phyloP scores from a whole-genome alignment of 2,329 filamentous ascomycete species.

The Curvularia eragrostidis region DNA sequence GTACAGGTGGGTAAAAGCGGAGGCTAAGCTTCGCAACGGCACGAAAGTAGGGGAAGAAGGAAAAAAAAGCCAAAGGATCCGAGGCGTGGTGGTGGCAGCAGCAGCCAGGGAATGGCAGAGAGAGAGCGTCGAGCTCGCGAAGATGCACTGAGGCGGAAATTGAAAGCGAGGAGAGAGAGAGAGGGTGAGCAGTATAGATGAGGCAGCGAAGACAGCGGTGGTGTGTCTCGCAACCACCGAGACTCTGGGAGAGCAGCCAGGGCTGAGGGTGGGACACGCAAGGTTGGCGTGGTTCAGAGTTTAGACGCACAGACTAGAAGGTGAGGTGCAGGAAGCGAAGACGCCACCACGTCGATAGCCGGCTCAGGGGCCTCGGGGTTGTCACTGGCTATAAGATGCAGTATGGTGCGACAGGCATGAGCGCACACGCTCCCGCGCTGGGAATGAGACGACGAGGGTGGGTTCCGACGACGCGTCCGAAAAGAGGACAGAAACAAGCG shows the following conservation, averaged over 20 bases:
- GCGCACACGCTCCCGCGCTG: constrained; percentile 39
- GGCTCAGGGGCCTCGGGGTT: constrained; percentile 29
- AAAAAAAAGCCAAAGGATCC: constrained; percentile 13
- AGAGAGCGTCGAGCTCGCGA: constrained; percentile 41
- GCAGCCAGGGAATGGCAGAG: constrained; percentile 20
- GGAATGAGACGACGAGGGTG: constrained; percentile 32
- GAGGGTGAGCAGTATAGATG: constrained; percentile 24
- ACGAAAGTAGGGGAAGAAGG: constrained; percentile 26
- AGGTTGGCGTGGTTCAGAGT: constrained; percentile 26
- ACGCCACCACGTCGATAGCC: constrained; percentile 31
- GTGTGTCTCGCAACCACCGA: constrained; percentile 34
- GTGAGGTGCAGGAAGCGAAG: constrained; percentile 33
- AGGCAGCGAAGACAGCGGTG: constrained; percentile 20
- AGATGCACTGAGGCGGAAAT: constrained; percentile 21
- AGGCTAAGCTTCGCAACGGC: constrained; percentile 23
- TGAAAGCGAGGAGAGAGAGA: constrained; percentile 18
- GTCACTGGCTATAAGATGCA: constrained; percentile 28
- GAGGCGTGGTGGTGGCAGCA: constrained; percentile 19
- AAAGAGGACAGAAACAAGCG: not conserved
- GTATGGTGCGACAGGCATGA: constrained; percentile 42
- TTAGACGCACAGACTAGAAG: constrained; percentile 31
- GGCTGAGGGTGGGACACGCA: constrained; percentile 36
- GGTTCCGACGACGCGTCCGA: not conserved
- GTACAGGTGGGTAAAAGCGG: constrained; percentile 18
- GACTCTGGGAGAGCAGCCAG: constrained; percentile 29